phyloP scores from a whole-genome alignment of 805 yeast species.

The Suhomyces emberorum region DNA sequence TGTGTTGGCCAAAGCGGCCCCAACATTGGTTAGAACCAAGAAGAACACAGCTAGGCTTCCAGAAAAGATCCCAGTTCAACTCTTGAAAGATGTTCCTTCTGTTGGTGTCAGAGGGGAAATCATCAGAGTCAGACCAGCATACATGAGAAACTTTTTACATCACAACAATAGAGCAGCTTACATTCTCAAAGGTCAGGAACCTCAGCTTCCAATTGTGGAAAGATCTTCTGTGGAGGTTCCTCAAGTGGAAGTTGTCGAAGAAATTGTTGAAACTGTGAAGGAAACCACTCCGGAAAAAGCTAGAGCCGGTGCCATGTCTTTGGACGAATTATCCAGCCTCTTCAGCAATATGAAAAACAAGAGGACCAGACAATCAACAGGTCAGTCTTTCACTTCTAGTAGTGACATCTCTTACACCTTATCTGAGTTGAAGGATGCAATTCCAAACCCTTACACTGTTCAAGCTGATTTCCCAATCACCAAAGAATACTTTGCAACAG shows the following conservation, averaged over 20 bases:
- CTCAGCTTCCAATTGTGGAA: conserved; percentile 41
- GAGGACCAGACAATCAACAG: conserved; percentile 3
- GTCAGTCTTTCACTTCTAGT: conserved; percentile 13
- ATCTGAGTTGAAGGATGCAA: conserved; percentile 29
- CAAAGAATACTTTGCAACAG: conserved; percentile 20
- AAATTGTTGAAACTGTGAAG: conserved; percentile 2
- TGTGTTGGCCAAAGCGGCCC: background rate
- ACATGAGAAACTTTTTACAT: conserved; percentile 78
- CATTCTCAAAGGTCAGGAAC: conserved; percentile 37
- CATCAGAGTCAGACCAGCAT: conserved; percentile 69
- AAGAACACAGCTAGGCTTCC: conserved; percentile 12
- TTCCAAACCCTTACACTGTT: conserved; percentile 25
- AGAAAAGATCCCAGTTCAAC: conserved; percentile 65
- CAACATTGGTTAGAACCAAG: conserved; percentile 13
- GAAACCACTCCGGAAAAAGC: conserved; percentile 7
- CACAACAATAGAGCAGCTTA: conserved; percentile 72
- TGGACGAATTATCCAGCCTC: conserved; percentile 36
- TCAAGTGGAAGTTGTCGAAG: conserved; percentile 2
- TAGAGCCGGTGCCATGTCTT: conserved; percentile 28
- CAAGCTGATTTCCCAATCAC: conserved; percentile 25
- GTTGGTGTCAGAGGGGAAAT: conserved; percentile 73
- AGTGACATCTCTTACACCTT: conserved; percentile 21
- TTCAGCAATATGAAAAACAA: conserved; percentile 26
- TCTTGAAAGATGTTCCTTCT: conserved; percentile 62
- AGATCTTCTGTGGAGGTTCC: conserved; percentile 8